phyloP scores from a whole-genome alignment of 345 rosid genomes.

The Noccaea caerulescens region DNA sequence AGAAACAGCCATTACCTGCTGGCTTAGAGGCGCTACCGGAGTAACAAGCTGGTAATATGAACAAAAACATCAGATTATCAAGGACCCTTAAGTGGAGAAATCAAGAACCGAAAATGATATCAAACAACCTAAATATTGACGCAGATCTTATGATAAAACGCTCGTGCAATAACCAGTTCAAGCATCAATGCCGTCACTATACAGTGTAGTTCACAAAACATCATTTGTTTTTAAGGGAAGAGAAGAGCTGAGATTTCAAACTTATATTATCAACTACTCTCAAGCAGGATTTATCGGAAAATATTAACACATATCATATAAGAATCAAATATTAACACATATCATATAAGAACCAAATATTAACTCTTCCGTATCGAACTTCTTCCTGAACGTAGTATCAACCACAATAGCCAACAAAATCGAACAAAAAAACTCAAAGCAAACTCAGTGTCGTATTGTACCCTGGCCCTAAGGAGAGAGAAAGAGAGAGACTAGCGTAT shows the following conservation, averaged over 20 bases:
- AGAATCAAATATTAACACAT: too few species aligned
- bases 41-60: constrained; percentile 80
- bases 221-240: background rate
- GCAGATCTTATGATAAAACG: constrained; percentile 9
- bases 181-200: constrained; percentile 2
- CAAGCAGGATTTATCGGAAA: constrained; percentile 2
- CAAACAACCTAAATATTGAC: background rate
- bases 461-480: background rate
- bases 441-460: background rate
- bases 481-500: too few species aligned
- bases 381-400: constrained; percentile 85
- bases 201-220: constrained; percentile 21
- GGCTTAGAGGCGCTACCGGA: constrained; percentile 96
- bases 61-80: constrained; percentile 1
- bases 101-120: background rate
- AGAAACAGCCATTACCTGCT: constrained; percentile 63
- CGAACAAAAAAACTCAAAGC: background rate
- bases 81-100: background rate
- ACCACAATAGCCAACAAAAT: constrained; percentile 59
- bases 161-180: background rate
- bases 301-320: background rate
- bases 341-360: too few species aligned
- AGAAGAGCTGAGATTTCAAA: background rate
- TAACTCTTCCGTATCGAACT: constrained; percentile 83
- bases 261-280: constrained; percentile 2